Evolutionary conservation across 805 yeast species (phyloP).

Genomic region (Jamesozyma lodderae): DNA sequence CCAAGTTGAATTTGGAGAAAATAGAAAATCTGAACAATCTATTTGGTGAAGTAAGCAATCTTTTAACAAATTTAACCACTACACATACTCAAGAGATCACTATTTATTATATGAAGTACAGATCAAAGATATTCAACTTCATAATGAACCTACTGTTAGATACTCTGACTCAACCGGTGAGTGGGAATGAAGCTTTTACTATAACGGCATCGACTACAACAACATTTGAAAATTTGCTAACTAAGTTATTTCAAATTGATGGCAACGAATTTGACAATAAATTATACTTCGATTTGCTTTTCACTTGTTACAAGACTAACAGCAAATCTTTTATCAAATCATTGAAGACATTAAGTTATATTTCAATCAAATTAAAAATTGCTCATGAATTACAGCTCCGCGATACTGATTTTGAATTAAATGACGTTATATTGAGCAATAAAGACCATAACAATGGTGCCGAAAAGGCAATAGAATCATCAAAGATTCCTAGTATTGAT

Average conservation of each 20-base stretch:
- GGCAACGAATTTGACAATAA: conserved; percentile 24
- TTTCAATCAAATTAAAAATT: conserved; percentile 23
- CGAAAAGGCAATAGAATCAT: conserved; percentile 1
- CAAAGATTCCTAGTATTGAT: background rate
- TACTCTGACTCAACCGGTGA: background rate
- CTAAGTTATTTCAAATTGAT: conserved; percentile 15
- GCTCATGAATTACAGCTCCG: conserved; percentile 21
- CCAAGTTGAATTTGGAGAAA: conserved; percentile 14
- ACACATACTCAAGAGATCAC: conserved; percentile 10
- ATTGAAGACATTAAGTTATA: conserved; percentile 11
- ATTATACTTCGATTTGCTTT: conserved; percentile 18
- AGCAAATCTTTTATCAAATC: conserved; percentile 9
- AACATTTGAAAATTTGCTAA: conserved; percentile 3
- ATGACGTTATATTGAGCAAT: conserved; percentile 2
- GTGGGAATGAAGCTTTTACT: background rate
- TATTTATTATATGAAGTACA: conserved; percentile 25
- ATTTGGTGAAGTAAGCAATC: background rate
- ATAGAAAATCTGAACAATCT: conserved; percentile 5
- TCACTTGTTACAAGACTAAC: conserved; percentile 10
- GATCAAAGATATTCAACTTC: conserved; percentile 21
- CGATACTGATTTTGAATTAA: conserved; percentile 13
- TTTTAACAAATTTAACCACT: conserved; percentile 16
- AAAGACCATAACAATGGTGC: conserved; percentile 3
- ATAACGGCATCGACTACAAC: background rate
- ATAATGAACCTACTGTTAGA: conserved; percentile 12